Conservation (phyloP, 2,329 filamentous ascomycete genomes). For the Sporothrix luriei region DNA sequence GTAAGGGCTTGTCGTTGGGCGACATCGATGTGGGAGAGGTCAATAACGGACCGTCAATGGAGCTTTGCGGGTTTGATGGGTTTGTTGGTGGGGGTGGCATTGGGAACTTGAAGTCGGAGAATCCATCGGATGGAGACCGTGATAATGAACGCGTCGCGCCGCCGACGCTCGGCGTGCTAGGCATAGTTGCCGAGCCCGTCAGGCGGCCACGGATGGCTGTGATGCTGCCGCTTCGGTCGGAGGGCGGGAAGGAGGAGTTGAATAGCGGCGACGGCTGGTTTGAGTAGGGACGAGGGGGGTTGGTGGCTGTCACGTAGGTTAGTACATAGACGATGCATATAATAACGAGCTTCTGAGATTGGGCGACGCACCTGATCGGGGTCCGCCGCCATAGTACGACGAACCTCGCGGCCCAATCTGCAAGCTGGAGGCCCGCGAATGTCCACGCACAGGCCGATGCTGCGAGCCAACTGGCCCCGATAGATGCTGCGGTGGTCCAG, state of each 20-base stretch:
- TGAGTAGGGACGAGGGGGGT: slow-evolving; percentile 50
- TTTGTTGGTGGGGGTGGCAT: slow-evolving; percentile 40
- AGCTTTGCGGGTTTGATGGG: slow-evolving; percentile 44
- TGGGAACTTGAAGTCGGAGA: slow-evolving; percentile 62
- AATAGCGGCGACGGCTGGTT: slow-evolving; percentile 55
- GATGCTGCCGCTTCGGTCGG: slow-evolving; percentile 42
- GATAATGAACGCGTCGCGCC: slow-evolving; percentile 45
- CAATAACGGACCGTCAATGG: not conserved
- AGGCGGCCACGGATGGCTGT: slow-evolving; percentile 46
- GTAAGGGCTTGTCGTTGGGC: slow-evolving; percentile 44
- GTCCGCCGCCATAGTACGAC: slow-evolving; percentile 50
- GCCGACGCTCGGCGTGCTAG: slow-evolving; percentile 49
- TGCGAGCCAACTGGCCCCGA: not conserved
- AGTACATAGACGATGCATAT: not conserved
- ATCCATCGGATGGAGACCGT: slow-evolving; percentile 47
- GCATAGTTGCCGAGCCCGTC: slow-evolving; percentile 49
- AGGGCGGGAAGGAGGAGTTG: slow-evolving; percentile 57
- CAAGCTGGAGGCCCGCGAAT: slow-evolving; percentile 78
- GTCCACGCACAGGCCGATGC: slow-evolving; percentile 61
- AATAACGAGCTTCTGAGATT: not conserved
- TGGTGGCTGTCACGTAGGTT: slow-evolving; percentile 42
- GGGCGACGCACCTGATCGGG: slow-evolving; percentile 44
- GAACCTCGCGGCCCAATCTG: slow-evolving; percentile 64
- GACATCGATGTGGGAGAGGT: slow-evolving; percentile 39
- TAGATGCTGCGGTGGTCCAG: slow-evolving; percentile 17